phyloP scores from a whole-genome alignment of 257 asterid genomes.

The Anisodus tanguticus region DNA sequence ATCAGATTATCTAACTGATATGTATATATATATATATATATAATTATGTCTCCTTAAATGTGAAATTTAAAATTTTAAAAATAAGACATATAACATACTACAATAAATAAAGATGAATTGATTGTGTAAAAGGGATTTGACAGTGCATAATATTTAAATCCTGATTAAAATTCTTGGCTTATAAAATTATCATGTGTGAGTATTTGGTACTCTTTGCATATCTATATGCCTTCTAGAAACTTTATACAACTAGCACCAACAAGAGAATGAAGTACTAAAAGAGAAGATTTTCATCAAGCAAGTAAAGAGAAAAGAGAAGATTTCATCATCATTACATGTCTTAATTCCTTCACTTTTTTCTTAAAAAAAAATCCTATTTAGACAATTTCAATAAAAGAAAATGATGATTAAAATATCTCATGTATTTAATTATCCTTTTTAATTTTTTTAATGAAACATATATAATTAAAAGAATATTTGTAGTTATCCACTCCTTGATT shows the following conservation, averaged over 20 bases:
- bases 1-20: too few relatives aligned
- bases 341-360: not conserved
- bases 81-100: too few relatives aligned
- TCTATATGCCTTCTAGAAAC: conserved; percentile 2
- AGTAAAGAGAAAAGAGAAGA: not conserved
- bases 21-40: too few relatives aligned
- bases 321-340: conserved; percentile 21
- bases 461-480: not conserved
- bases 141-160: too few relatives aligned
- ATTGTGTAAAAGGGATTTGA: too few relatives aligned
- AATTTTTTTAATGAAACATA: not conserved
- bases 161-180: not conserved
- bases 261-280: not conserved
- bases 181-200: too few relatives aligned
- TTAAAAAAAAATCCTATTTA: not conserved
- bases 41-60: too few relatives aligned
- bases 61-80: too few relatives aligned
- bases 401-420: not conserved
- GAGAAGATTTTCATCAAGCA: not conserved
- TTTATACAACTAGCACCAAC: not conserved
- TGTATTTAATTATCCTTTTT: not conserved
- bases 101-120: too few relatives aligned
- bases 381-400: not conserved
- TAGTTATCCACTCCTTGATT: not conserved
- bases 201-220: not conserved